A percentile compares a stretch with the other conserved stretches of the same genome.
Conservation (phyloP, 805 yeast genomes). For the Hanseniaspora hatyaiensis region DNA sequence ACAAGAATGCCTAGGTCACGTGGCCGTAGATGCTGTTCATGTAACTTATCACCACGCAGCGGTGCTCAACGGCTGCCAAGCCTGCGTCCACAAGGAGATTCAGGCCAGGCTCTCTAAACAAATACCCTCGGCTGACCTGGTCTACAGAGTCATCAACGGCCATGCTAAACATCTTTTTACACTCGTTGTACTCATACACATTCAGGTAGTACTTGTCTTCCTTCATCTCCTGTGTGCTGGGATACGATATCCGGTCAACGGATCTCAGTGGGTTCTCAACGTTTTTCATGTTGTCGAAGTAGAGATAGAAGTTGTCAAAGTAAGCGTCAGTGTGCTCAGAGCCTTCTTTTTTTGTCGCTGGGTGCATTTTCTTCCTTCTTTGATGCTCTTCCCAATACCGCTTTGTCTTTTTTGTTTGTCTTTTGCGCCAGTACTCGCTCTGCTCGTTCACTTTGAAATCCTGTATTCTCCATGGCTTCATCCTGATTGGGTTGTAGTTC, state of each 20-base stretch:
- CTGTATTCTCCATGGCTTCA: constrained; percentile 14
- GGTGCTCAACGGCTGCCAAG: no score
- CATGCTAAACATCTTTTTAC: constrained; percentile 4
- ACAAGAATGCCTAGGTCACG: background rate
- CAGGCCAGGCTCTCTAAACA: background rate
- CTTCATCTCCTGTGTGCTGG: constrained; percentile 7
- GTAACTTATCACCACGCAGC: background rate
- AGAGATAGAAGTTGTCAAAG: constrained; percentile 4
- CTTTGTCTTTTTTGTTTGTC: constrained; percentile 4
- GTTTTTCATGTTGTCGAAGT: constrained; percentile 15
- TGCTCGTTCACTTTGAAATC: constrained; percentile 13
- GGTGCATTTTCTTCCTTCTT: background rate
- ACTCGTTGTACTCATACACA: background rate
- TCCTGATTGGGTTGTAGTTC: constrained; percentile 14
- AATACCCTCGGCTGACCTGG: background rate
- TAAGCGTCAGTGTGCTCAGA: constrained; percentile 2
- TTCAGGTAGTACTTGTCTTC: constrained; percentile 2
- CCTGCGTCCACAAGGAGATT: background rate
- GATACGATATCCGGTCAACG: constrained; percentile 12
- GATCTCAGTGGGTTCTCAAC: constrained; percentile 8
- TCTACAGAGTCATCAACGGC: background rate
- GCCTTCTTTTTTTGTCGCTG: background rate
- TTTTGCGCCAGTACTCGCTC: background rate
- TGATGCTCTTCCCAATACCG: constrained; percentile 8
- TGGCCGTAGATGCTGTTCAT: background rate